Base-by-base conservation (phyloP, 805 yeast genomes). In the Wickerhamomyces strasburgensis region DNA sequence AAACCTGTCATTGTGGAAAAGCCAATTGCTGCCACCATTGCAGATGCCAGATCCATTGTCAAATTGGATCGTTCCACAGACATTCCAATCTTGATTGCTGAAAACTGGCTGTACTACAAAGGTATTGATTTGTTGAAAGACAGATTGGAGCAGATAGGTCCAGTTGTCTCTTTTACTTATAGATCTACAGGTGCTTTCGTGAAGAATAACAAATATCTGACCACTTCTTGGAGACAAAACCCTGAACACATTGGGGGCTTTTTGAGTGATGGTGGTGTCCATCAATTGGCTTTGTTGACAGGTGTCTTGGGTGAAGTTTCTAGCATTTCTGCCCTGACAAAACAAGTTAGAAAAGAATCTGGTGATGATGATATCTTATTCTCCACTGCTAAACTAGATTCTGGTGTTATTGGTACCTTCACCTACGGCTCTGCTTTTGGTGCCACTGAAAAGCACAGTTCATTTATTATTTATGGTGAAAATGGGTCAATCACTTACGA, bases 231-330 rank as follows among this genome's bases (percentile, higher is more conserved):
- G 98, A 81, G 97, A 71, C 76, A 73, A 57, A 70, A 80, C 33
- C 97, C 98, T 23, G 80, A 86, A 60, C 97, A 90, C 57, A 74
- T 88, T 48, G 98, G 98, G 37, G 97, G 97, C 0, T 89, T 70
- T 62, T 67, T 90, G 51, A 80, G 90, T 40, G 98, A 90, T 54
- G 97, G 96, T 54, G 98, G 97, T 57, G 98, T 90, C 17, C 98
- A 90, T 62, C 97, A 89, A 61, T 66, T 89, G 58, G 96, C 96
- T 3, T 65, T 87, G 27, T 71, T 89, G 46, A 87, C 95, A 7
- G 86, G 78, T 42, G 78, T 87, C 14, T 67, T 90, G 37, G 97
- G 98, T 36, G 67, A 70, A 17, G 80, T 87, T 13, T 76, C 72
- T 33, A 60, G 79, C 6, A 77, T 89, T 27, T 73, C 85, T 37